phyloP scores from a whole-genome alignment of 2,329 filamentous ascomycete genomes.

The Aureobasidium melanogenum region DNA sequence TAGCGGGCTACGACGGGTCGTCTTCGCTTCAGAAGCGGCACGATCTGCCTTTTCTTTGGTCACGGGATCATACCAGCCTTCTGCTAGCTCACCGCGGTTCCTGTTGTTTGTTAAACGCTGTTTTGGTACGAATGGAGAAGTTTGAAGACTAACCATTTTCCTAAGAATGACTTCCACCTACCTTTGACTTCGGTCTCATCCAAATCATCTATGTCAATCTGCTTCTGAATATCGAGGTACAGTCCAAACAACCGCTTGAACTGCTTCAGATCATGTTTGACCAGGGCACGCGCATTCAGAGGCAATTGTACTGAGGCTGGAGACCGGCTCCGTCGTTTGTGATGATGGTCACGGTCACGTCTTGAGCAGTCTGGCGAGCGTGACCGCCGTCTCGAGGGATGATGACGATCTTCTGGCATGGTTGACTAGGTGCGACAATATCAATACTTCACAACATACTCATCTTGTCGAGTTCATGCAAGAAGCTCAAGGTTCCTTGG shows the following conservation, averaged over 20 bases:
- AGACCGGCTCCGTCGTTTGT: constrained; percentile 9
- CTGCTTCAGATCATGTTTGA: constrained; percentile 56
- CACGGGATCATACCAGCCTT: constrained; percentile 87
- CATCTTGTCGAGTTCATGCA: neutral
- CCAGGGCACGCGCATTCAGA: constrained; percentile 55
- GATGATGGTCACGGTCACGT: neutral
- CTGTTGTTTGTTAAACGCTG: constrained; percentile 43
- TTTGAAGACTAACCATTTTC: constrained; percentile 61
- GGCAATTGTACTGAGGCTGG: constrained; percentile 41
- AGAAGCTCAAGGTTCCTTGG: neutral
- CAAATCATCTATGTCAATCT: constrained; percentile 58
- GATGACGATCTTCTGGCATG: constrained; percentile 6
- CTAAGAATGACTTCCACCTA: constrained; percentile 86
- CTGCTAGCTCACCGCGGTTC: constrained; percentile 77
- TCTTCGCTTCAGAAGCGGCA: constrained; percentile 14
- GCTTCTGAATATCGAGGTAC: constrained; percentile 84
- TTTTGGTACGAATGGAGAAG: neutral
- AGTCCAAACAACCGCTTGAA: constrained; percentile 69
- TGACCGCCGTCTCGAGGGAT: constrained; percentile 1
- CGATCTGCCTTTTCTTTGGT: constrained; percentile 49
- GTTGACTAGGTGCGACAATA: neutral
- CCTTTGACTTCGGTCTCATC: constrained; percentile 68
- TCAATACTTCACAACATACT: neutral
- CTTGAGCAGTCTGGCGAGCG: neutral
- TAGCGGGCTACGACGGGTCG: neutral